Evolutionary conservation across 2,329 filamentous ascomycete genomes (phyloP), one percentile per base, ranked within the genome.

Genomic region (Hypomyces rosellus): DNA sequence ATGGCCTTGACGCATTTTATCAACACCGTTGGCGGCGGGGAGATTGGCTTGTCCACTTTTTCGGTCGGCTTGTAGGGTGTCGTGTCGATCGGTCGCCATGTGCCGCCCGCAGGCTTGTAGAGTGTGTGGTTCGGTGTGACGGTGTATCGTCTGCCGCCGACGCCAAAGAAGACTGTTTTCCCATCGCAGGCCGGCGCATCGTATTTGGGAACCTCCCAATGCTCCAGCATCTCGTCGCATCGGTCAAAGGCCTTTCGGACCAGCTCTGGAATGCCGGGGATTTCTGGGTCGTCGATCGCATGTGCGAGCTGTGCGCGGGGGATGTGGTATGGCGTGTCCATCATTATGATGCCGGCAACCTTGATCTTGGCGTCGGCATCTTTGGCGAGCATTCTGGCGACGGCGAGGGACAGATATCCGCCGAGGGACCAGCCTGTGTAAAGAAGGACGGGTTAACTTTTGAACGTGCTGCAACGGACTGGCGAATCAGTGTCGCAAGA

Each of bases 351-450:
- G 37, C 63, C 62, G 13, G 57, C 54, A 14, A 65, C 52, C 40
- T 48, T 55, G 44, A 65, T 53, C 20, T 55, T 52, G 16, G 54
- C 45, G 4, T 54, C 56, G 4, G 59, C 55, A 20, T 58, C 55
- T 8, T 55, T 53, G 18, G 61, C 61, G 18, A 64, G 49, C 36
- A 60, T 55, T 36, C 58, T 55, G 12, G 63, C 53, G 16, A 65
- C 59, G 14, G 56, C 45, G 13, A 65, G 22, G 14, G 62, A 57
- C 18, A 65, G 53, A 48, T 48, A 61, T 40, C 63, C 63, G 7
- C 63, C 63, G 18, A 65, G 60, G 20, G 63, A 65, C 63, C 63
- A 65, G 41, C 63, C 62, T 64, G 22, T 12, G 15, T 5, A 15
- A 44, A 40, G 25, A 15, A 44, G 36, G 25, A 15, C 34, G 22